phyloP scores from a whole-genome alignment of 2,329 filamentous ascomycete species.

The Exophiala dermatitidis region DNA sequence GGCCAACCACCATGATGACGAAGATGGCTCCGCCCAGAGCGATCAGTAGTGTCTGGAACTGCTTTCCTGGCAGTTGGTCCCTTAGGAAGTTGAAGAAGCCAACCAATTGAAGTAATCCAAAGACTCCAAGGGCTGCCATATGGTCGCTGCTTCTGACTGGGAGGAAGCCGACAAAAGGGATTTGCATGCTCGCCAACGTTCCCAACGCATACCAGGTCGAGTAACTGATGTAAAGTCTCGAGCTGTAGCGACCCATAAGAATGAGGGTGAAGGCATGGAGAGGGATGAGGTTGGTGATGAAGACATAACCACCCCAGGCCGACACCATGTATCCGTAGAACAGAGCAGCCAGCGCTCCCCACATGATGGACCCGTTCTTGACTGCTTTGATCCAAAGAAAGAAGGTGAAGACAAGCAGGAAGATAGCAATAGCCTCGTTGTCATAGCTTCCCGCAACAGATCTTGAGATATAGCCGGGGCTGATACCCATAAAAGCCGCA shows the following conservation, averaged over 20 bases:
- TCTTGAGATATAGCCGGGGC: conserved; percentile 93
- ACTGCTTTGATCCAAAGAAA: conserved; percentile 98
- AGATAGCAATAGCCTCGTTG: conserved; percentile 99
- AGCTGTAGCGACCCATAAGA: conserved; percentile 94
- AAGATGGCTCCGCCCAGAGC: conserved; percentile 69
- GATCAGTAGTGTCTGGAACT: conserved; percentile 86
- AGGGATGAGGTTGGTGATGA: conserved; percentile 95
- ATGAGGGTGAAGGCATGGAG: conserved; percentile 90
- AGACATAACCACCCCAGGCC: conserved; percentile 98
- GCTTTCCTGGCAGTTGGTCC: conserved; percentile 78
- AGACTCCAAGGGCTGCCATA: conserved; percentile 93
- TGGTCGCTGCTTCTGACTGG: conserved; percentile 96
- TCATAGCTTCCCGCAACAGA: conserved; percentile 98
- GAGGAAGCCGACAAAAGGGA: conserved; percentile 96
- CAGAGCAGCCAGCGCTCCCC: conserved; percentile 86
- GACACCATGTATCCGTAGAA: conserved; percentile 99
- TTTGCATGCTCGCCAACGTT: conserved; percentile 96
- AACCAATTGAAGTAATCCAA: conserved; percentile 88
- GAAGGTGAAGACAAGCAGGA: conserved; percentile 96
- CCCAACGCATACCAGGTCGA: conserved; percentile 97
- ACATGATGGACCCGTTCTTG: conserved; percentile 92
- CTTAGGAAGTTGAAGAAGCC: conserved; percentile 88
- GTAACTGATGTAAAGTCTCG: conserved; percentile 89
- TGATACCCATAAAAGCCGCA: conserved; percentile 93
- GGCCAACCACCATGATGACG: conserved; percentile 61